Conservation (phyloP, 2,329 filamentous ascomycete genomes). For the Cercospora sp. region DNA sequence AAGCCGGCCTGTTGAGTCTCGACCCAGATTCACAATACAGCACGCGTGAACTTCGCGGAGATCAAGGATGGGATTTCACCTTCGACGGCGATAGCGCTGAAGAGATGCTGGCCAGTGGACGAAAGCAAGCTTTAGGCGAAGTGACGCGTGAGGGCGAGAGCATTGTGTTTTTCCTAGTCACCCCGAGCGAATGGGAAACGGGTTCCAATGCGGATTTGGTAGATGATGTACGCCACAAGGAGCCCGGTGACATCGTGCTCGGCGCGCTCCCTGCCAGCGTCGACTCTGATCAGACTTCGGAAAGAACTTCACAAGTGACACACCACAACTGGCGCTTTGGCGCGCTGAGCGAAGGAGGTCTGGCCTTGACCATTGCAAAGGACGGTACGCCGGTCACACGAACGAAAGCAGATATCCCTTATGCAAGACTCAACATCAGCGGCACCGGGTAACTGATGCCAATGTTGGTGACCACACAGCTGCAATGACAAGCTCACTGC, state of each 20-base stretch:
- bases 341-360: constrained; percentile 60
- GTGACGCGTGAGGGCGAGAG: constrained; percentile 64
- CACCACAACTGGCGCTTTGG: constrained; percentile 55
- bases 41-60: constrained; percentile 53
- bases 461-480: neutral
- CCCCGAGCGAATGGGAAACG: neutral
- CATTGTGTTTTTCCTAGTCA: constrained; percentile 64
- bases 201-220: neutral
- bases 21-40: constrained; percentile 65
- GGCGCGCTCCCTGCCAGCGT: constrained; percentile 49
- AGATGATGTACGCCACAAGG: neutral
- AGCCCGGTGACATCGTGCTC: constrained; percentile 30
- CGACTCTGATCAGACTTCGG: constrained; percentile 34
- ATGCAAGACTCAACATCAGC: constrained; percentile 15
- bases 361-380: constrained; percentile 49
- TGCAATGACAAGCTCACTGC: neutral
- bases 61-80: constrained; percentile 57
- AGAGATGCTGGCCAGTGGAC: constrained; percentile 36
- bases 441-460: neutral
- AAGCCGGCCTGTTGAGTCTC: constrained; percentile 74
- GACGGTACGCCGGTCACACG: constrained; percentile 16
- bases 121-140: constrained; percentile 49
- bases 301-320: neutral
- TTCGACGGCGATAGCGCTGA: constrained; percentile 38
- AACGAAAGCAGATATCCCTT: constrained; percentile 54